Conservation (phyloP, 2,329 filamentous ascomycete species). For the Botryotinia globosa region DNA sequence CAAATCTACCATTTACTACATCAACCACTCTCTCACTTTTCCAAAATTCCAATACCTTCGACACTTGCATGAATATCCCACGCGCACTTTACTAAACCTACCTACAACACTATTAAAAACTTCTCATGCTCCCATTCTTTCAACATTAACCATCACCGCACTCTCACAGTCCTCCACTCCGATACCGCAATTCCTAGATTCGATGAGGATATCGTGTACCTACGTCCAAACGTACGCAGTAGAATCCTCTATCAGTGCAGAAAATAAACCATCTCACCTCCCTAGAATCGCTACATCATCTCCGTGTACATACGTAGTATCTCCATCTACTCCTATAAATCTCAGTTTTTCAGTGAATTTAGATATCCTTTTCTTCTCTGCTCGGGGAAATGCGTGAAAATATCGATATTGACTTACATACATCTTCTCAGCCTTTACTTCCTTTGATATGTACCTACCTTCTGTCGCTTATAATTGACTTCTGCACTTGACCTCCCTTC, state of each 20-base stretch:
- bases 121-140: too few relatives aligned
- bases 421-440: neutral
- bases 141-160: too few relatives aligned
- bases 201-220: neutral
- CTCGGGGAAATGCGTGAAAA: too few relatives aligned
- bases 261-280: neutral
- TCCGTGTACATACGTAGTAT: neutral
- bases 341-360: neutral
- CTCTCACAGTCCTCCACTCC: neutral
- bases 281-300: neutral
- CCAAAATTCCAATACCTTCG: too few relatives aligned
- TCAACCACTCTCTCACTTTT: neutral
- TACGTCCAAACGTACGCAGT: fast-evolving
- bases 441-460: neutral
- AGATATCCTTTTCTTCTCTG: neutral
- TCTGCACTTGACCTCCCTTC: too few relatives aligned
- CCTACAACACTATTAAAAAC: too few relatives aligned
- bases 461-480: too few relatives aligned
- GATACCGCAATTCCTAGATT: neutral
- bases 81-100: too few relatives aligned
- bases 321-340: neutral
- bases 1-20: neutral
- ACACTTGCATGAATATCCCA: too few relatives aligned
- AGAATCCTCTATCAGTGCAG: neutral
- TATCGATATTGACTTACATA: too few relatives aligned